Evolutionary conservation across 2,329 filamentous ascomycete genomes (phyloP), one percentile per base, ranked within the genome.

Genomic region (Curvularia verruculosa): DNA sequence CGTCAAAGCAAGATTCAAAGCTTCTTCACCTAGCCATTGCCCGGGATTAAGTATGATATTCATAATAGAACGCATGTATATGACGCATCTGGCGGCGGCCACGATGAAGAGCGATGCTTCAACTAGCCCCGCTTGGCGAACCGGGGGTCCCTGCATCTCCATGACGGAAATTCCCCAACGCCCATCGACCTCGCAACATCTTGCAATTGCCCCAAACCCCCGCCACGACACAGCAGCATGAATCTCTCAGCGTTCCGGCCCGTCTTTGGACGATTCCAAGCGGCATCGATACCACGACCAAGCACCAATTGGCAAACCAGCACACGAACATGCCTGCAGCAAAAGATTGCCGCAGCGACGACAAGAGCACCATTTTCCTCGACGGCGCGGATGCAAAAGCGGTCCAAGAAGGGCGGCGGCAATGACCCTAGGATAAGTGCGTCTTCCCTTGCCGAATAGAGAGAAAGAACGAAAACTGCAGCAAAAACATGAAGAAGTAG

Each of bases 391-490:
- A 34, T 74, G 29, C 61, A 69, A 50, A 73, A 73, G 58, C 49
- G 72, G 1, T 59, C 54, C 10, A 71, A 68, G 31, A 70, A 70
- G 13, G 59, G 56, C 2, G 55, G 53, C 0, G 59, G 61, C 3
- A 66, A 61, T 28, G 73, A 75, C 58, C 71, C 73, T 1, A 52
- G 73, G 46, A 69, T 75, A 49, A 74, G 73, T 75, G 69, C 52
- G 72, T 69, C 39, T 23, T 40, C 5, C 15, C 26, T 37, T n/a
- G n/a, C n/a, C n/a, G n/a, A n/a, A n/a, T n/a, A n/a, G n/a, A n/a
- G 24, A 26, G 24, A 26, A 26, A 26, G 24, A 26, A 8, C 24
- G n/a, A n/a, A n/a, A n/a, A n/a, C n/a, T n/a, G n/a, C n/a, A n/a
- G n/a, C n/a, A n/a, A n/a, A 19, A 10, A 41, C 28, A 28, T 4